Base-by-base conservation (phyloP, 306 rosid species). In the Vigna hirtella region DNA sequence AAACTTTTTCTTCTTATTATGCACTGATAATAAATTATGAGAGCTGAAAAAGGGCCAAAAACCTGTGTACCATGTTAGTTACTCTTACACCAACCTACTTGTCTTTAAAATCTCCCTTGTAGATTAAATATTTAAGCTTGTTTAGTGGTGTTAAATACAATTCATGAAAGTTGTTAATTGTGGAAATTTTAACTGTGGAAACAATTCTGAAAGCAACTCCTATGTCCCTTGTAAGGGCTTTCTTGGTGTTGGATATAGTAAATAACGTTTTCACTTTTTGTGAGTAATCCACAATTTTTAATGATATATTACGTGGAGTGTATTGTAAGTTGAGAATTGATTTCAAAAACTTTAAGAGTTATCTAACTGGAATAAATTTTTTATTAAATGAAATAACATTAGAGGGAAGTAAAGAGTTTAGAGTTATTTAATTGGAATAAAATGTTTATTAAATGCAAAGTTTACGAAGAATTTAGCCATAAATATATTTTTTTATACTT, bases 61-160 rank as follows among this genome's bases (percentile, higher is more conserved):
- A 76, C 13, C 20, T 50, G 28, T 59, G 17, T 76, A 24, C 9
- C 17, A 63, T 64, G 80, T 50, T 76, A 9, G 79, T 75, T 75
- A 34, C 72, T 79, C 24, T 12, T 70, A 3, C 45, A 79, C 77
- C 77, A 70, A 79, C 70, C 82, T 69, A 18, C 62, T 15, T 10
- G 12, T 66, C 50, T 42, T 42, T 43, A 1, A 66, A 66, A 66
- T 56, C 28, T 28, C 74, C 18, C 26, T 9, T 69, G 6, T 52
- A 9, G 58, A 20, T 50, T 77, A 12, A 77, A 66, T 52, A 49
- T 24, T 65, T 63, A 49, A 49, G 53, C 73, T 51, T 64, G 14
- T 74, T 59, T 58, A 43, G 55, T 4, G 26, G 45, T 66, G 72
- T 42, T 3, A 66, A 9, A 42, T 12, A 65, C n/a, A 10, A 9